Base-by-base conservation (phyloP, 2,329 filamentous ascomycete species). In the Cladobotryum protrusum region DNA sequence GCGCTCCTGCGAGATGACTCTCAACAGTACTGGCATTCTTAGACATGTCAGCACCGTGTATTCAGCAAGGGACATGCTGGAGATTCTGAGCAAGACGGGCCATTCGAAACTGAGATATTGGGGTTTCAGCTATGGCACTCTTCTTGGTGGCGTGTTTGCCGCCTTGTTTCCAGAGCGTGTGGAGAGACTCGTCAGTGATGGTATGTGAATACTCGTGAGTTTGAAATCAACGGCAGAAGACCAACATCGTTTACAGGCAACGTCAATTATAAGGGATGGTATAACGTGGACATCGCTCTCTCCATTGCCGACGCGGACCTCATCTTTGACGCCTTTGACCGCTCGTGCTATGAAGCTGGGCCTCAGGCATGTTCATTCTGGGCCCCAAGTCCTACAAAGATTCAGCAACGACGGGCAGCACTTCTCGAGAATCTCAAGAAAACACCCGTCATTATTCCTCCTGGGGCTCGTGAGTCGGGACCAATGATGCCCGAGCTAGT, bases 221-320 rank as follows among this genome's bases (percentile, higher is more conserved):
- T 4, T 19, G 5, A 12, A 17, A 20, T 14, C 7, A 34, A 44
- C 7, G 32, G 9, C 24, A 44, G 15, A 44, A n/a, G 24, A n/a
- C 12, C 33, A n/a, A 44, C 29, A 14, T 32, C 3, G 6, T 17
- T 5, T n/a, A 7, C 13, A 64, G 63, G 74, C 20, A 77, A 77
- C 44, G 73, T 76, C 13, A 74, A 77, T 54, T 77, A 81, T 55
- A 71, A 75, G 37, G 77, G 78, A 57, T 81, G 75, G 76, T 74
- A 70, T 49, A 65, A 68, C 24, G 68, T 72, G 11, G 61, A 63
- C 1, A 68, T 74, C 49, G 63, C 69, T 54, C 73, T 73, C 53
- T 78, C 77, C 46, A 58, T 79, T 6, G 66, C 66, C n/a, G 75
- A 83, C 56, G 73, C 76, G 13, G 79, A 84, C 59, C 68, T 72